phyloP scores from a whole-genome alignment of 2,329 filamentous ascomycete genomes.

The Aspergillus persii region DNA sequence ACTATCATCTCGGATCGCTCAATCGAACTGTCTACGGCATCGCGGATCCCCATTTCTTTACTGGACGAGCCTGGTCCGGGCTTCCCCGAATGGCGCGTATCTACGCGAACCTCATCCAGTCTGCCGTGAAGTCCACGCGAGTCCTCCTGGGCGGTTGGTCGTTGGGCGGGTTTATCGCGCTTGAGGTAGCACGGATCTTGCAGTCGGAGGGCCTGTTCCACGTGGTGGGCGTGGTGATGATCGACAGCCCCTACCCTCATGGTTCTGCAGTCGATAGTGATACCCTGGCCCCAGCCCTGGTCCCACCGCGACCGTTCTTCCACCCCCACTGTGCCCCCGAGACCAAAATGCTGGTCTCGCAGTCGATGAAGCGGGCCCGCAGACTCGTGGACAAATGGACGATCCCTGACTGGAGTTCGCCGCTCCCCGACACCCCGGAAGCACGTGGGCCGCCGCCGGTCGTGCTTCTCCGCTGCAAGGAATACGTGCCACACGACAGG shows the following conservation, averaged over 20 bases:
- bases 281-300: background rate
- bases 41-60: background rate
- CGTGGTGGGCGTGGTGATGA: background rate
- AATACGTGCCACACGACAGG: background rate
- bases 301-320: background rate
- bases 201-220: background rate
- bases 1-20: background rate
- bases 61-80: background rate
- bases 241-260: background rate
- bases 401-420: background rate
- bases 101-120: background rate
- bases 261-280: background rate
- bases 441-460: background rate
- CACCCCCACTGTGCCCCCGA: background rate
- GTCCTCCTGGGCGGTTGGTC: background rate
- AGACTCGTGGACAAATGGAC: background rate
- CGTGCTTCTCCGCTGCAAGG: background rate
- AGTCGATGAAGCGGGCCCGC: background rate
- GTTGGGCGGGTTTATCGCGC: background rate
- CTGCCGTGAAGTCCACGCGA: background rate
- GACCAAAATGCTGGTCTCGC: background rate
- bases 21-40: background rate
- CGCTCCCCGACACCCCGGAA: background rate
- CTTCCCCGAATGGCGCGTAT: background rate
- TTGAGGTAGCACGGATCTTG: background rate